phyloP scores from a whole-genome alignment of 2,329 filamentous ascomycete species.

The Didymella sp. region DNA sequence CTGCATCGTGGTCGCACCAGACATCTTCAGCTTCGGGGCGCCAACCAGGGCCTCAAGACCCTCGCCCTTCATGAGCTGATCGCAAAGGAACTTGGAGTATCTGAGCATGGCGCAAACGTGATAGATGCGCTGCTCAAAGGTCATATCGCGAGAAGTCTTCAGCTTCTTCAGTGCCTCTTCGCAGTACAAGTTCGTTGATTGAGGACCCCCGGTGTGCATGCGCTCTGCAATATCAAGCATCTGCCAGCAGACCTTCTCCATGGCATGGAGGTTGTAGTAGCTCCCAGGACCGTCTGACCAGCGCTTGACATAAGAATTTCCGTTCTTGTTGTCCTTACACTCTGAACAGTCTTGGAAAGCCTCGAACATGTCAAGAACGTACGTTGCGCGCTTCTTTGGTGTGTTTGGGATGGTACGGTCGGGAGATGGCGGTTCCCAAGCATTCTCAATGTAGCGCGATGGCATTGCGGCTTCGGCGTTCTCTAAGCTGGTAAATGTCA shows the following conservation, averaged over 20 bases:
- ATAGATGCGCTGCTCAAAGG: conserved; percentile 20
- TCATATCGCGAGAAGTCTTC: conserved; percentile 5
- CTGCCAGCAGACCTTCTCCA: conserved; percentile 27
- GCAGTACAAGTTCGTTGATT: conserved; percentile 8
- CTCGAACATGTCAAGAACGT: conserved; percentile 10
- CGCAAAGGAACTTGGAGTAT: conserved; percentile 17
- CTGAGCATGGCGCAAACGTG: conserved; percentile 12
- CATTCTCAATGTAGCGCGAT: background rate
- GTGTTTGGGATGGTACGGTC: conserved; percentile 15
- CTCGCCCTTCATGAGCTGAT: conserved; percentile 23
- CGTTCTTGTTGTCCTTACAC: conserved; percentile 14
- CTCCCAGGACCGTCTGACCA: background rate
- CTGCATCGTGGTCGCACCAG: conserved; percentile 7
- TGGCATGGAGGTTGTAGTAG: conserved; percentile 12
- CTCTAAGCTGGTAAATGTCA: conserved; percentile 2
- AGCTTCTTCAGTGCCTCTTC: conserved; percentile 7
- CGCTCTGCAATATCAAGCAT: conserved; percentile 15
- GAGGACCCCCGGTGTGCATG: conserved; percentile 17
- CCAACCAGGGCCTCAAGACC: conserved; percentile 8
- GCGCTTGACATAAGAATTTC: conserved; percentile 13
- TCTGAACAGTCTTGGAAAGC: conserved; percentile 13
- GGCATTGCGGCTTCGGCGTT: conserved; percentile 10
- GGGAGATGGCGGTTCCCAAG: conserved; percentile 7
- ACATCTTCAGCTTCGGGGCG: conserved; percentile 11
- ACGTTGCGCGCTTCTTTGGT: conserved; percentile 1